Base-by-base conservation (phyloP, 2,329 filamentous ascomycete genomes). In the Cladosporium oxysporum region DNA sequence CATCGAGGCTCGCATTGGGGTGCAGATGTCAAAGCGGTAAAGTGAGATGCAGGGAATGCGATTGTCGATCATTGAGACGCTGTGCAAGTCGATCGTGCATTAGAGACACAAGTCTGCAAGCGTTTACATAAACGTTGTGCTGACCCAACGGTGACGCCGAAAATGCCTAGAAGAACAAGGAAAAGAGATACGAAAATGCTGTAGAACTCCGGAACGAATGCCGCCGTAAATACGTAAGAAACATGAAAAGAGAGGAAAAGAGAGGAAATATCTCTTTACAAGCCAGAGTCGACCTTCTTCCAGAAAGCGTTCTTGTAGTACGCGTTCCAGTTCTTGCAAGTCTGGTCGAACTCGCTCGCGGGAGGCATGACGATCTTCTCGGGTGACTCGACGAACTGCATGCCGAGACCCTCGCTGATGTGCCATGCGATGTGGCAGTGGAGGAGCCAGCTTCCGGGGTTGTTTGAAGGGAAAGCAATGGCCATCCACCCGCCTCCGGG, bases 401-500 rank as follows among this genome's bases (percentile, higher is more conserved):
- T 58, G 28, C 69, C 69, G 26, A 74, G 67, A 28, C 73, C 73
- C 12, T 70, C 69, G 16, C 68, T 68, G 6, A 73, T 69, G 58
- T 74, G 73, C 72, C 72, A 74, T 12, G 72, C 72, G 33, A 72
- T 73, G 57, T 73, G 67, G 49, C 71, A 69, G 53, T 65, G 62
- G 11, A 69, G 68, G 26, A 63, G 74, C 77, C 83, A 87, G 31
- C 84, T 79, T 16, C 83, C 83, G 0, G 83, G 84, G 71, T 85
- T 85, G 72, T 86, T 81, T 0, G 82, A 78, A 65, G 79, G 70
- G 70, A 84, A 85, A 0, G 78, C 83, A 3, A 85, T 73, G 3
- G 81, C 80, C 16, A 85, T 71, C 69, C 82, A 82, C 0, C 83
- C 83, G 8, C 73, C 73, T 1, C 72, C 71, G 0, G 80, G 79